A percentile compares a stretch with the other conserved stretches of the same genome.
These are phyloP conservation scores for Podila minutissima DNA, from an alignment of 192 early-diverging fungal species.

Conservation along the genomic window DNA sequence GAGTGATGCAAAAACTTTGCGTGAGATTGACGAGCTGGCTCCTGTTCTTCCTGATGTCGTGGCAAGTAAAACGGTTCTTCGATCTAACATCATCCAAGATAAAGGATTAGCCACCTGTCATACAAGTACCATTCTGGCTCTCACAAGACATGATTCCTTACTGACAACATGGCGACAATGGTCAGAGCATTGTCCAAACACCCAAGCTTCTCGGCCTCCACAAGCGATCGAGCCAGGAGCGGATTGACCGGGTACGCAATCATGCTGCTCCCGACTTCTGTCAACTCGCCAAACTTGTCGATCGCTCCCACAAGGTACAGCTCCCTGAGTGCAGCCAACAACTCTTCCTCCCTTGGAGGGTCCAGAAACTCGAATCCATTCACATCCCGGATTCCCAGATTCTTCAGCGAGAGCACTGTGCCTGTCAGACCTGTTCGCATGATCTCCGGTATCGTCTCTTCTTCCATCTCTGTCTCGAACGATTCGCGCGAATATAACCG, in stretches of 20 bases:
- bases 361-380: slow-evolving; percentile 97
- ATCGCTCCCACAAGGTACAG: slow-evolving; percentile 90
- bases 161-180: slow-evolving; percentile 93
- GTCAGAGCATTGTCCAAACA: slow-evolving; percentile 91
- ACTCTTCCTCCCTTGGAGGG: slow-evolving; percentile 83
- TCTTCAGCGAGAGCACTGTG: slow-evolving; percentile 90
- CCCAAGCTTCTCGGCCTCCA: slow-evolving; percentile 73
- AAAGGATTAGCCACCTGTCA: neutral
- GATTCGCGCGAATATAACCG: slow-evolving; percentile 89
- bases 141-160: neutral
- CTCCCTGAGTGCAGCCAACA: slow-evolving; percentile 87
- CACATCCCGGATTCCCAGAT: slow-evolving; percentile 89
- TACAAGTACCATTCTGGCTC: no score
- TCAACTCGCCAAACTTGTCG: slow-evolving; percentile 86
- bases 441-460: slow-evolving; percentile 94
- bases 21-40: slow-evolving; percentile 84
- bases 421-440: slow-evolving; percentile 93
- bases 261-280: slow-evolving; percentile 88
- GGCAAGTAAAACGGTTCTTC: slow-evolving; percentile 91
- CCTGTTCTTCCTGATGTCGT: slow-evolving; percentile 74
- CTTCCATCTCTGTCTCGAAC: slow-evolving; percentile 82
- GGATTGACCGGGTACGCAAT: slow-evolving; percentile 91
- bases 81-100: slow-evolving; percentile 25
- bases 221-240: slow-evolving; percentile 87
- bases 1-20: slow-evolving; percentile 88